These are phyloP conservation scores for Aspergillus sp. DNA, from an alignment of 2,329 filamentous ascomycete species.

Conservation along the genomic window DNA sequence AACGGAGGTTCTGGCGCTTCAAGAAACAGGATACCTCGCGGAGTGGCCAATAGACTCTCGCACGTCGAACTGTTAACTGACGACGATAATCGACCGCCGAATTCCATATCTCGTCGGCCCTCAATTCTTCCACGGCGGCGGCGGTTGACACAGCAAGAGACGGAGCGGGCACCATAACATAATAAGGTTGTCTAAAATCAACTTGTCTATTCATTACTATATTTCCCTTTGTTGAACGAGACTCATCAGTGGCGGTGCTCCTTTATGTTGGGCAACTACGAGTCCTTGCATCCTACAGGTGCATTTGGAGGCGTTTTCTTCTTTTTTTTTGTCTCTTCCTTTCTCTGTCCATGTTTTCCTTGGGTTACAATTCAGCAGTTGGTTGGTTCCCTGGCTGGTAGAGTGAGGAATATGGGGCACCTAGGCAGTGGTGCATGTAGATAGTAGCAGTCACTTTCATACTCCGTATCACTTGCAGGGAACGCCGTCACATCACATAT, in stretches of 20 bases:
- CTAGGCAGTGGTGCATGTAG: constrained; percentile 9
- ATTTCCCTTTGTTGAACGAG: constrained; percentile 2
- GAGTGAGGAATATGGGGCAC: constrained; percentile 1
- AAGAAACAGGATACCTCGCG: constrained; percentile 39
- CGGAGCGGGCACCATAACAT: constrained; percentile 35
- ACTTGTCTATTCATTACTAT: not conserved
- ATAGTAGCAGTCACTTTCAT: constrained; percentile 7
- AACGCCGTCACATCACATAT: not conserved
- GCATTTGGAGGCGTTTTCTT: constrained; percentile 15
- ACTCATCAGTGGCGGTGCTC: not conserved
- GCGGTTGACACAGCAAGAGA: constrained; percentile 36
- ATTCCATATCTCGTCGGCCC: constrained; percentile 32
- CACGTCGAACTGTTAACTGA: constrained; percentile 37
- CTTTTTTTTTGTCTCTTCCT: constrained; percentile 13
- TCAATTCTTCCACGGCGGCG: constrained; percentile 40
- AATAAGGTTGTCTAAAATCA: not conserved
- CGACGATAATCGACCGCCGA: constrained; percentile 37
- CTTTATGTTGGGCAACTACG: not conserved
- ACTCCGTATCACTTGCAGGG: not conserved
- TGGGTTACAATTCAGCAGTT: not conserved
- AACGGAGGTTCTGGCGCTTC: constrained; percentile 32
- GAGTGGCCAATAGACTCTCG: constrained; percentile 38
- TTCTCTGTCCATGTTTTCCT: constrained; percentile 2
- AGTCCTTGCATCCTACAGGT: constrained; percentile 26
- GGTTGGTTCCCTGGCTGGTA: not conserved